Conservation (phyloP, 257 asterid genomes). For the Solanum raphanifolium region DNA sequence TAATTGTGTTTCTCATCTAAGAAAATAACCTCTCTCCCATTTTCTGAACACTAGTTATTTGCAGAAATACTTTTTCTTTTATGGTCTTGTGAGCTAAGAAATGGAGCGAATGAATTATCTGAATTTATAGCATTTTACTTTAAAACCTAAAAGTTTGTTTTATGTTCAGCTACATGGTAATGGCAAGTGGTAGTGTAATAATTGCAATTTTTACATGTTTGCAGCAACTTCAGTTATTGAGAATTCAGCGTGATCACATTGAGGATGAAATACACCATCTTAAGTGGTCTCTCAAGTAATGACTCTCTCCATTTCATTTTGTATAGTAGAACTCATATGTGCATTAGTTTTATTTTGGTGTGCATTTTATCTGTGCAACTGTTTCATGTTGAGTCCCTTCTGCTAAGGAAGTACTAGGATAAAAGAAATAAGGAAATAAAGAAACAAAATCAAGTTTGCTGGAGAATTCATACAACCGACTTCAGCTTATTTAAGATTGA, state of each 20-base stretch:
- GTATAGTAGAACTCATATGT: not conserved
- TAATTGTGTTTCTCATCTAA: not conserved
- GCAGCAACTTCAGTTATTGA: constrained; percentile 70
- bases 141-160: not conserved
- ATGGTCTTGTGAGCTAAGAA: not conserved
- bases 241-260: constrained; percentile 75
- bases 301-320: not conserved
- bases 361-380: not conserved
- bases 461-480: not conserved
- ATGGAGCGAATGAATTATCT: not conserved
- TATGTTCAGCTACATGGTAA: not conserved
- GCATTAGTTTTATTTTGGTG: not conserved
- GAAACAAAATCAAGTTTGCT: not conserved
- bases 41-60: not conserved
- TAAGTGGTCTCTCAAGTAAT: constrained; percentile 77
- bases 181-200: not conserved
- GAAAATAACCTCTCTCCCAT: not conserved
- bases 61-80: not conserved
- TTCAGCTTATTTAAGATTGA: not conserved
- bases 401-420: not conserved
- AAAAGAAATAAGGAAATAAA: not conserved
- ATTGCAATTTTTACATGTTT: not conserved
- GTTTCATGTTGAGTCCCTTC: not conserved
- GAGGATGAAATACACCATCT: constrained; percentile 79
- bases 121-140: not conserved